Conservation (phyloP, 2,329 filamentous ascomycete genomes). For the Pyrenochaeta sp. region DNA sequence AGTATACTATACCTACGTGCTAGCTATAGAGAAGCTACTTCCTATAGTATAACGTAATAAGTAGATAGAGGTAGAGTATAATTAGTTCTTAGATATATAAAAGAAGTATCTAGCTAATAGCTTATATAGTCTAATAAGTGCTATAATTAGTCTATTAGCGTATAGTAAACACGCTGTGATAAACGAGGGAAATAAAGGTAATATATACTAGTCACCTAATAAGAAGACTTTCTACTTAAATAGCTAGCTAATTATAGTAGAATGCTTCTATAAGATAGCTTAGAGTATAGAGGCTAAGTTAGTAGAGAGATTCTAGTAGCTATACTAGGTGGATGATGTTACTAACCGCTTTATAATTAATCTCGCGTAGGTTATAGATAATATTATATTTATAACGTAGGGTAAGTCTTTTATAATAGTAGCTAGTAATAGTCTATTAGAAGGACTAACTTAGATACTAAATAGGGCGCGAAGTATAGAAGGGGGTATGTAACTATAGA, state of each 20-base stretch:
- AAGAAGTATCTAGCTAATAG: conserved; percentile 25
- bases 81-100: not conserved
- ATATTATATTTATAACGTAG: not conserved
- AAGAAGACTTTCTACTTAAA: conserved; percentile 22
- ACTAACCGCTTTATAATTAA: not conserved
- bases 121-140: conserved; percentile 28
- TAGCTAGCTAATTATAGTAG: conserved; percentile 20
- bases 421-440: not conserved
- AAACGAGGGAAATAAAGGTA: conserved; percentile 16
- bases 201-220: conserved; percentile 19
- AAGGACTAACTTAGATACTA: not conserved
- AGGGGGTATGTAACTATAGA: not conserved
- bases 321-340: no score
- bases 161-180: not conserved
- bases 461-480: not conserved
- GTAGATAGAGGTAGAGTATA: not conserved
- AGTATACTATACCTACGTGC: conserved; percentile 24
- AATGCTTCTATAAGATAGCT: conserved; percentile 23
- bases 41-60: not conserved
- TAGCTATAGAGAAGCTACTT: conserved; percentile 8
- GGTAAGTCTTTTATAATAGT: not conserved
- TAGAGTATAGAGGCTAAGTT: no score
- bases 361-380: not conserved
- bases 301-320: no score
- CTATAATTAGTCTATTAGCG: conserved; percentile 23